Conservation (phyloP, 2,329 filamentous ascomycete genomes). For the Claviceps lovelessii region DNA sequence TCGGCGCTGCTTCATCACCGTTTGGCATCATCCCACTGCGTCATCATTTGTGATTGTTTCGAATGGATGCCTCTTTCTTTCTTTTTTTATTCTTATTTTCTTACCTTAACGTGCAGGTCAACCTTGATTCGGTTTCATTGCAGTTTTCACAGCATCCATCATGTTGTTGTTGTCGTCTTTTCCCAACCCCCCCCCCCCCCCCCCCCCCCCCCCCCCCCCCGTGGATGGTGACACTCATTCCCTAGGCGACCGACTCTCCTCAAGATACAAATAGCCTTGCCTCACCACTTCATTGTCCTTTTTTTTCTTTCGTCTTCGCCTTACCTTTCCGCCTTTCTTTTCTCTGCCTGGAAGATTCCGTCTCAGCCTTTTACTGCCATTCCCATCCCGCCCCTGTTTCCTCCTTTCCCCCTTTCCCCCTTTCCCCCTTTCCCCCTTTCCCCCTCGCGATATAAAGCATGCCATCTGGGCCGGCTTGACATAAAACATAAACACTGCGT, state of each 20-base stretch:
- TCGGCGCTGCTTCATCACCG: neutral
- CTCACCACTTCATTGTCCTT: neutral
- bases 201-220: too few relatives aligned
- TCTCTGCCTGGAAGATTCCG: neutral
- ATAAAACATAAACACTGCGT: neutral
- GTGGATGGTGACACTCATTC: neutral
- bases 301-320: neutral
- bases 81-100: too few relatives aligned
- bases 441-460: neutral
- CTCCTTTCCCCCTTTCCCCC: too few relatives aligned
- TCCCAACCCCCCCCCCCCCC: too few relatives aligned
- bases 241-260: neutral
- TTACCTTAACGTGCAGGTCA: too few relatives aligned
- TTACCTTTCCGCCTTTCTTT: neutral
- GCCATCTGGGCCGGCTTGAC: neutral
- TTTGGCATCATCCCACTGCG: too few relatives aligned
- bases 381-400: too few relatives aligned
- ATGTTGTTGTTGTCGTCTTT: too few relatives aligned
- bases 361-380: neutral
- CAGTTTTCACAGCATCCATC: neutral
- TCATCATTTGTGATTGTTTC: too few relatives aligned
- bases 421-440: too few relatives aligned
- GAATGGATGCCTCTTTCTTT: too few relatives aligned
- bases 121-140: neutral
- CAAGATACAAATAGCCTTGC: neutral